phyloP scores from a whole-genome alignment of 441 rosid species.

The Kokia cookei region DNA sequence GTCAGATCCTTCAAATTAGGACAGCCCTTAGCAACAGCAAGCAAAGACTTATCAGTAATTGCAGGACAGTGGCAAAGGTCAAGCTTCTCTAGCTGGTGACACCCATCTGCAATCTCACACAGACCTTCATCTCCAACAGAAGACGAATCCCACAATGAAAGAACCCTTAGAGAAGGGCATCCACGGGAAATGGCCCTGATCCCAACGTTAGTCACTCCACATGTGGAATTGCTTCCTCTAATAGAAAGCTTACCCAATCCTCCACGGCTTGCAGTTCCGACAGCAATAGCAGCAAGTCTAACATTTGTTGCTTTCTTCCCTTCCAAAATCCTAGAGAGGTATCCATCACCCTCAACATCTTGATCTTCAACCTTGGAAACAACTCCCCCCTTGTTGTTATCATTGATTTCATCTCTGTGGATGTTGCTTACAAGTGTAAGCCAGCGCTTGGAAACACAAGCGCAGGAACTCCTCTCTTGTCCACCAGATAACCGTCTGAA shows the following conservation, averaged over 20 bases:
- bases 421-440: constrained; percentile 69
- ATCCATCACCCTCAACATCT: constrained; percentile 52
- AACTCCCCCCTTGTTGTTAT: neutral
- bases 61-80: constrained; percentile 61
- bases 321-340: constrained; percentile 68
- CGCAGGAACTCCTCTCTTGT: constrained; percentile 67
- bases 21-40: constrained; percentile 65
- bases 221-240: constrained; percentile 40
- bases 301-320: constrained; percentile 88
- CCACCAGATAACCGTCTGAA: constrained; percentile 60
- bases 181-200: constrained; percentile 64
- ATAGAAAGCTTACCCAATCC: constrained; percentile 74
- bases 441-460: constrained; percentile 86
- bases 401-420: constrained; percentile 46
- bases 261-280: constrained; percentile 73
- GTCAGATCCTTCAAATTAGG: constrained; percentile 58
- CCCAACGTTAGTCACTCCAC: constrained; percentile 59
- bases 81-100: constrained; percentile 68
- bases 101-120: constrained; percentile 60
- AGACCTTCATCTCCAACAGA: constrained; percentile 57
- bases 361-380: constrained; percentile 16
- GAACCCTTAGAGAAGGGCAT: constrained; percentile 60
- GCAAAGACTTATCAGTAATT: constrained; percentile 61
- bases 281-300: constrained; percentile 81
- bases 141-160: constrained; percentile 71